phyloP scores from a whole-genome alignment of 228 moss, liverwort and hornwort genomes.

The Sphagnum magellanicum region DNA sequence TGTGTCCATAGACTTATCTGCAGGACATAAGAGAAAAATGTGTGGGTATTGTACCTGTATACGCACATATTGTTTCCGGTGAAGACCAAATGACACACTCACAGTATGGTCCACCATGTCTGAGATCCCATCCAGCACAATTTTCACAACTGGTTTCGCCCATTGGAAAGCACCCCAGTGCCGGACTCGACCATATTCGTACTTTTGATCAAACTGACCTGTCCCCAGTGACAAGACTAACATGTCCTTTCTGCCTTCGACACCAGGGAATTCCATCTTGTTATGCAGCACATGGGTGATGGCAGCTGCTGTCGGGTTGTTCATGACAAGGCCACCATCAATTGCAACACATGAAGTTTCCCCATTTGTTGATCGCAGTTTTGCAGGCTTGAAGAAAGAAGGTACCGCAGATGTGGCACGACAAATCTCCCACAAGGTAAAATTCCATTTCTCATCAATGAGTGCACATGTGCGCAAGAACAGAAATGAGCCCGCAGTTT shows the following conservation, averaged over 20 bases:
- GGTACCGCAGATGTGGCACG: slow-evolving; percentile 87
- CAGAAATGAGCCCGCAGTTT: slow-evolving; percentile 69
- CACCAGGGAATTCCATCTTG: slow-evolving; percentile 73
- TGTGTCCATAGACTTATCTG: no score
- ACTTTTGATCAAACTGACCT: slow-evolving; percentile 76
- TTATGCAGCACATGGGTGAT: slow-evolving; percentile 93
- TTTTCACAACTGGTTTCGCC: slow-evolving; percentile 80
- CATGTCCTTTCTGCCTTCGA: slow-evolving; percentile 59
- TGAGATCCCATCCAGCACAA: slow-evolving; percentile 81
- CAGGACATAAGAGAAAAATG: no score
- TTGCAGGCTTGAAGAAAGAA: slow-evolving; percentile 69
- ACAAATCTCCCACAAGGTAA: slow-evolving; percentile 83
- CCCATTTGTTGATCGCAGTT: slow-evolving; percentile 55
- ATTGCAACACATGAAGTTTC: slow-evolving; percentile 73
- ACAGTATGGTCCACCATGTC: slow-evolving; percentile 92
- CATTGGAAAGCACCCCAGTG: slow-evolving; percentile 85
- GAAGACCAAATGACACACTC: slow-evolving; percentile 75
- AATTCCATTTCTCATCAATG: slow-evolving; percentile 74
- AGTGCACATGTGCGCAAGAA: slow-evolving; percentile 83
- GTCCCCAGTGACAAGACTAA: slow-evolving; percentile 83
- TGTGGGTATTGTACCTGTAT: slow-evolving; percentile 49
- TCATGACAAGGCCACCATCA: slow-evolving; percentile 87
- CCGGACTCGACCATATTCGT: slow-evolving; percentile 50
- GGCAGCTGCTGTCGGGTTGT: slow-evolving; percentile 88
- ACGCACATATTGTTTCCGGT: slow-evolving; percentile 69